Evolutionary conservation across 768 basidiomycete species (phyloP).

Genomic region (Tylopilus rubrobrunneus): DNA sequence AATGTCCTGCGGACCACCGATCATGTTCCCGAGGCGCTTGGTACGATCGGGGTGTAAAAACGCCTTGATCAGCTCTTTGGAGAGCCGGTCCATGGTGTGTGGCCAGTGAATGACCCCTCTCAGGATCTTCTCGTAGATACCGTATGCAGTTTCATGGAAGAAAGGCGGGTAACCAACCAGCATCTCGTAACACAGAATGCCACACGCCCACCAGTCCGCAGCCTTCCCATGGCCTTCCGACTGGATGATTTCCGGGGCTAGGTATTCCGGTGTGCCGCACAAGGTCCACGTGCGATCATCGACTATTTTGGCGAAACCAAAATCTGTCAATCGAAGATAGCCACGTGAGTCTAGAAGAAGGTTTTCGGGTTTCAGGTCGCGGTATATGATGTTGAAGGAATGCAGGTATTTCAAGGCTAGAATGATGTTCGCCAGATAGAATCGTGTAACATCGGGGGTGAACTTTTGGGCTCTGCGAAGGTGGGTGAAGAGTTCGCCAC

Average conservation of each 20-base stretch:
- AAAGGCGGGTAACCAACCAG: slow-evolving; percentile 98
- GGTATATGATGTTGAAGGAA: slow-evolving; percentile 96
- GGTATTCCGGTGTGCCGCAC: slow-evolving; percentile 94
- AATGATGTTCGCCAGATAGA: slow-evolving; percentile 95
- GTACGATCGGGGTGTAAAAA: slow-evolving; percentile 91
- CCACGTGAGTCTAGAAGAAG: slow-evolving; percentile 92
- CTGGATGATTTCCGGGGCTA: slow-evolving; percentile 97
- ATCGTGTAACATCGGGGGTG: slow-evolving; percentile 95
- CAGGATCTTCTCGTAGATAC: slow-evolving; percentile 97
- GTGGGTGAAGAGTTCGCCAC: slow-evolving; percentile 96
- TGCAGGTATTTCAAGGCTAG: slow-evolving; percentile 94
- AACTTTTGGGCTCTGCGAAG: slow-evolving; percentile 92
- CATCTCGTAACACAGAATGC: slow-evolving; percentile 97
- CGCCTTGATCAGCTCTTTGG: slow-evolving; percentile 81
- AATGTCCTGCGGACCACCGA: slow-evolving; percentile 87
- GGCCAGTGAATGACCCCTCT: slow-evolving; percentile 88
- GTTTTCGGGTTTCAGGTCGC: slow-evolving; percentile 98
- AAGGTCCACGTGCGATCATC: slow-evolving; percentile 98
- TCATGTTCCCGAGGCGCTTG: slow-evolving; percentile 89
- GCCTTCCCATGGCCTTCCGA: slow-evolving; percentile 98
- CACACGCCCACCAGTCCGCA: slow-evolving; percentile 99
- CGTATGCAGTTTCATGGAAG: slow-evolving; percentile 96
- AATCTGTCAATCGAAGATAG: slow-evolving; percentile 94
- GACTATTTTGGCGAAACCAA: slow-evolving; percentile 96
- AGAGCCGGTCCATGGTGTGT: slow-evolving; percentile 82